phyloP scores from a whole-genome alignment of 805 yeast genomes.

The Myxozyma nipponensis region DNA sequence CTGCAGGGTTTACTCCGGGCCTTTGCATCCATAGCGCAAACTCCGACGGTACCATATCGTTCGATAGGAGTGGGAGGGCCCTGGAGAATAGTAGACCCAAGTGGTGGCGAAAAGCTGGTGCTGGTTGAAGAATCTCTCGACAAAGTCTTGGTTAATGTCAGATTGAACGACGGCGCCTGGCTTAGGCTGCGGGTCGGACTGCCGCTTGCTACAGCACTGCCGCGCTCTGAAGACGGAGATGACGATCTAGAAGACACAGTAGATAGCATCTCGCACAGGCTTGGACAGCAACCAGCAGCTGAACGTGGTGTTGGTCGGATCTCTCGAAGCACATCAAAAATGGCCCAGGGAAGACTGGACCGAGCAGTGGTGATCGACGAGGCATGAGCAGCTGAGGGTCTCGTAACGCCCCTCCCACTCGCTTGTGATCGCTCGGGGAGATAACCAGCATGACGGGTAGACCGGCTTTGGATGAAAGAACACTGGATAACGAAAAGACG shows the following conservation, averaged over 20 bases:
- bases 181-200: slow-evolving; percentile 18
- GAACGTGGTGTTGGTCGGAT: too few species aligned
- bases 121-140: slow-evolving; percentile 20
- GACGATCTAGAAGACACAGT: slow-evolving; percentile 9
- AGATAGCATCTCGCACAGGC: too few species aligned
- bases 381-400: too few species aligned
- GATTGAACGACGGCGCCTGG: slow-evolving; percentile 2
- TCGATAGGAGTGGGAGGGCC: slow-evolving; percentile 25
- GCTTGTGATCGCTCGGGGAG: too few species aligned
- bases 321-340: too few species aligned
- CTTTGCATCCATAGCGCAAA: slow-evolving; percentile 98
- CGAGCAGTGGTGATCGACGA: too few species aligned
- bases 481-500: too few species aligned
- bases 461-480: too few species aligned
- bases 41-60: slow-evolving; percentile 86
- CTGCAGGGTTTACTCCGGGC: slow-evolving; percentile 95
- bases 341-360: too few species aligned
- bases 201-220: slow-evolving; percentile 2
- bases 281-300: too few species aligned
- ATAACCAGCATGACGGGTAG: too few species aligned
- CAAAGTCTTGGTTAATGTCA: slow-evolving; percentile 18
- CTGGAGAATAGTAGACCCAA: slow-evolving; percentile 24
- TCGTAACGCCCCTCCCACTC: too few species aligned
- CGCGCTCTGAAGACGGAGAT: slow-evolving; percentile 9
- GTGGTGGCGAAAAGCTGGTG: slow-evolving; percentile 5